A percentile compares a stretch with the other conserved stretches of the same genome.
phyloP scores from a whole-genome alignment of 1,284 basidiomycete genomes.

The Trichosporon inkin region DNA sequence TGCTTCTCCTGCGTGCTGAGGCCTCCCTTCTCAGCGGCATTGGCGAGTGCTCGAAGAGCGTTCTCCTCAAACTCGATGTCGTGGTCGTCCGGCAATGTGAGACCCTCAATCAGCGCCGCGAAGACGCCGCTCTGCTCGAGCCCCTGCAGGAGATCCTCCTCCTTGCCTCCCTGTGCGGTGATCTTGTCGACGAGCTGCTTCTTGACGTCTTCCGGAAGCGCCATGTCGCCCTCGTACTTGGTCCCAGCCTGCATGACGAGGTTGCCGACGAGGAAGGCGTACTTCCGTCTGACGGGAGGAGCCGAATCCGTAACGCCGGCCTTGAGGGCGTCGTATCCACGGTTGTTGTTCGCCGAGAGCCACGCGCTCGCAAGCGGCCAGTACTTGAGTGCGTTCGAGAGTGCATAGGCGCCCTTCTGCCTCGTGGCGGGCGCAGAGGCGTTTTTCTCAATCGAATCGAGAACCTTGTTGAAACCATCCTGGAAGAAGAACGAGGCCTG shows the following conservation, averaged over 20 bases:
- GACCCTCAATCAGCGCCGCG: slow-evolving; percentile 23
- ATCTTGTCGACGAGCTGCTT: slow-evolving; percentile 32
- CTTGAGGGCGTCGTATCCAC: slow-evolving; percentile 32
- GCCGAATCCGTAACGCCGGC: slow-evolving; percentile 61
- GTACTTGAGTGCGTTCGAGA: slow-evolving; percentile 82
- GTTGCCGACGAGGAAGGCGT: slow-evolving; percentile 74
- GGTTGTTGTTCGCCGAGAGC: slow-evolving; percentile 19
- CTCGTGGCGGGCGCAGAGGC: slow-evolving; percentile 46
- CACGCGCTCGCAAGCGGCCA: slow-evolving; percentile 30
- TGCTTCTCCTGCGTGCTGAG: slow-evolving; percentile 42
- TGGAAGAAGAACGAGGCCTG: slow-evolving; percentile 64
- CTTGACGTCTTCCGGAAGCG: slow-evolving; percentile 43
- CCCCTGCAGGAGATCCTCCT: slow-evolving; percentile 31
- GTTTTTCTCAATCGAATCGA: slow-evolving; percentile 53
- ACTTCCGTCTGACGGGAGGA: slow-evolving; percentile 73
- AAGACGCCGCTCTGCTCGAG: slow-evolving; percentile 26
- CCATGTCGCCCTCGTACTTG: slow-evolving; percentile 48
- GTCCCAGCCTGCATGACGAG: slow-evolving; percentile 66
- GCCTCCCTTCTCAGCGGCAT: slow-evolving; percentile 40
- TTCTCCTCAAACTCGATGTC: slow-evolving; percentile 83
- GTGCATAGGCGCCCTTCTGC: slow-evolving; percentile 79
- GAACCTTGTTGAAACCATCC: slow-evolving; percentile 64
- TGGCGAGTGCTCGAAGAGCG: slow-evolving; percentile 58
- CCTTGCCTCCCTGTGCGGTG: slow-evolving; percentile 21
- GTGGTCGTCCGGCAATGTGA: slow-evolving; percentile 64